Conservation (phyloP, 495 filamentous ascomycete species). For the Friedmanniomyces simplex region DNA sequence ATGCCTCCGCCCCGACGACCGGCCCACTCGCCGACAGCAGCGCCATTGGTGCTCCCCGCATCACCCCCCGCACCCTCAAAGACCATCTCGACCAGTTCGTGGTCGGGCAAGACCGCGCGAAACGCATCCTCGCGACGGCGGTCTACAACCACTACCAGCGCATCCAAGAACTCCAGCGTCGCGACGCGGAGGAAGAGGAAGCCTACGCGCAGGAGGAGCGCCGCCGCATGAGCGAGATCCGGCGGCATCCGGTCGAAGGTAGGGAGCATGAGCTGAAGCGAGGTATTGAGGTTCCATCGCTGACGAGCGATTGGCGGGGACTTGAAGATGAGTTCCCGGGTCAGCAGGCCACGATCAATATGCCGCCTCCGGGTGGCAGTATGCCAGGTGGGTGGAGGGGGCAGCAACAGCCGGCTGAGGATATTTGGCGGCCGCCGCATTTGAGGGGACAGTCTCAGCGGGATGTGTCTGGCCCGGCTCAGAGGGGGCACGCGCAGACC, state of each 20-base stretch:
- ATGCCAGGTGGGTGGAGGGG: neutral
- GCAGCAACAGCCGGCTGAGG: neutral
- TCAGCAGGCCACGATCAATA: slow-evolving; percentile 53
- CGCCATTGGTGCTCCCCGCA: slow-evolving; percentile 26
- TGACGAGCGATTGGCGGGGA: slow-evolving; percentile 10
- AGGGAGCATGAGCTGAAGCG: slow-evolving; percentile 20
- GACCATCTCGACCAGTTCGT: slow-evolving; percentile 91
- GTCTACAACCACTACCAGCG: slow-evolving; percentile 97
- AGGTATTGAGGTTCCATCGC: slow-evolving; percentile 18
- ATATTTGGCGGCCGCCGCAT: neutral
- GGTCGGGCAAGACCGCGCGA: slow-evolving; percentile 91
- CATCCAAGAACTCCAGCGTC: slow-evolving; percentile 62
- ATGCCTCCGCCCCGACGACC: slow-evolving; percentile 46
- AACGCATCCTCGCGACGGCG: slow-evolving; percentile 83
- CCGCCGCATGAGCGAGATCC: slow-evolving; percentile 31
- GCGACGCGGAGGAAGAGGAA: slow-evolving; percentile 69
- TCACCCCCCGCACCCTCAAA: slow-evolving; percentile 79
- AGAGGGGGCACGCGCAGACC: slow-evolving; percentile 3
- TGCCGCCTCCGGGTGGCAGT: neutral
- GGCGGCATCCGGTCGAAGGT: slow-evolving; percentile 46
- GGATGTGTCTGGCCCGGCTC: neutral
- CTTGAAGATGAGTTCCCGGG: slow-evolving; percentile 67
- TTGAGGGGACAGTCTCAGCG: neutral
- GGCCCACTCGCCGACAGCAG: slow-evolving; percentile 28
- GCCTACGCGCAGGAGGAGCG: slow-evolving; percentile 42